Percentiles rank a stretch among this genome's conserved stretches.
phyloP scores from a whole-genome alignment of 805 yeast species.

The Starmerella geochares region DNA sequence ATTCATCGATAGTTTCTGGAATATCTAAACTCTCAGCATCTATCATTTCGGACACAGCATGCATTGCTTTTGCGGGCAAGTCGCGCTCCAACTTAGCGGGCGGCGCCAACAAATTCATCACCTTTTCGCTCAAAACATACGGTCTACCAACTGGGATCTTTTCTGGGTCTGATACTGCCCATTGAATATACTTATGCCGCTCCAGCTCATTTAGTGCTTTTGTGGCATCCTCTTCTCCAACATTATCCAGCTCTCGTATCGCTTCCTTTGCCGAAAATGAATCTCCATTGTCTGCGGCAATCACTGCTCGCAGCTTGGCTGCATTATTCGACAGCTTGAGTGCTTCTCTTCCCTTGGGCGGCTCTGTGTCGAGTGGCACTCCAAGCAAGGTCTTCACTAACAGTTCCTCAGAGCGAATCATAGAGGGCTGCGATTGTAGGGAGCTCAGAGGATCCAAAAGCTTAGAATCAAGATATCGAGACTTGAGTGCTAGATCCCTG shows the following conservation, averaged over 20 bases:
- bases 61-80: conserved; percentile 39
- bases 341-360: conserved; percentile 13
- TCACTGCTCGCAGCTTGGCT: conserved; percentile 36
- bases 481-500: background rate
- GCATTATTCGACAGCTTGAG: conserved; percentile 24
- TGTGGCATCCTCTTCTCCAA: conserved; percentile 40
- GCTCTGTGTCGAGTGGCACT: background rate
- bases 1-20: conserved; percentile 46
- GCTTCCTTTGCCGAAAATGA: conserved; percentile 41
- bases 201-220: conserved; percentile 45
- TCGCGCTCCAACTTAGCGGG: conserved; percentile 33
- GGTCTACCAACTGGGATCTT: conserved; percentile 38
- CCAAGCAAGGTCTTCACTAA: conserved; percentile 38
- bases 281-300: conserved; percentile 43
- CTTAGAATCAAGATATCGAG: background rate
- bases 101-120: conserved; percentile 33
- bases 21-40: conserved; percentile 36
- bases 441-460: conserved; percentile 12
- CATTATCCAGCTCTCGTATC: conserved; percentile 37
- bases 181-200: conserved; percentile 35
- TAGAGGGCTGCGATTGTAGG: conserved; percentile 16
- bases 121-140: conserved; percentile 48
- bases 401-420: conserved; percentile 34
- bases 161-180: conserved; percentile 29
- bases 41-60: conserved; percentile 38